Base-by-base conservation (phyloP, 73 alveolate species). In the Paramecium sonneborni region DNA sequence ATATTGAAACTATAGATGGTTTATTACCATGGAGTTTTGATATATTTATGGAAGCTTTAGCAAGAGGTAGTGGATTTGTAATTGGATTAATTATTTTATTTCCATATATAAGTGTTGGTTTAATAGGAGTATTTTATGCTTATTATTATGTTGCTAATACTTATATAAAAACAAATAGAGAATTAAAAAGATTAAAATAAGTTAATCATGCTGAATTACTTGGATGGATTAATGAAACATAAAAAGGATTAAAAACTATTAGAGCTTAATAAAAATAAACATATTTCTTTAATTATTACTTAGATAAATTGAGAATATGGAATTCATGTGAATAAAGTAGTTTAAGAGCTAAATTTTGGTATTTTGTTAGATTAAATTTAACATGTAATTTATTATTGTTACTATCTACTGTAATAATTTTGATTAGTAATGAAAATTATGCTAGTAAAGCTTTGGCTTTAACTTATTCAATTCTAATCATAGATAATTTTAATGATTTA, bases 1-100 rank as follows among this genome's bases (percentile, higher is more conserved):
- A 97, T 76, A 56, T 89, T 20, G 68, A 52, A 18, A 52, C 68
- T 4, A 52, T 89, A 70, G 15, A 58, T 37, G 39, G 72, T 90
- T 38, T 93, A 88, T 91, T 88, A 26, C 62, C 86, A 52, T 92
- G 88, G 41, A 46, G 86, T 8, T 84, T 48, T n/a, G 23, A 46
- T 85, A 44, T 70, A 67, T 38, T 34, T 24, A 3, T 44, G 15
- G 34, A 55, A 35, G 28, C 79, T 24, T 4, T 92, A 26, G 62
- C 74, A n/a, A 23, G 41, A 43, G 68, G 76, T 55, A 85, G 43
- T 20, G 93, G 89, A 38, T 62, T 62, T 86, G 68, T 58, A 5
- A 52, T 86, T 62, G 93, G 93, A 32, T 24, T 86, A 21, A 41
- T 56, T 57, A 62, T 72, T 35, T 23, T 86, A 41, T 46, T 72